Percentiles rank a stretch among this genome's conserved stretches.
Conservation (phyloP, 2,329 filamentous ascomycete species). For the Hypomyces perniciosus region DNA sequence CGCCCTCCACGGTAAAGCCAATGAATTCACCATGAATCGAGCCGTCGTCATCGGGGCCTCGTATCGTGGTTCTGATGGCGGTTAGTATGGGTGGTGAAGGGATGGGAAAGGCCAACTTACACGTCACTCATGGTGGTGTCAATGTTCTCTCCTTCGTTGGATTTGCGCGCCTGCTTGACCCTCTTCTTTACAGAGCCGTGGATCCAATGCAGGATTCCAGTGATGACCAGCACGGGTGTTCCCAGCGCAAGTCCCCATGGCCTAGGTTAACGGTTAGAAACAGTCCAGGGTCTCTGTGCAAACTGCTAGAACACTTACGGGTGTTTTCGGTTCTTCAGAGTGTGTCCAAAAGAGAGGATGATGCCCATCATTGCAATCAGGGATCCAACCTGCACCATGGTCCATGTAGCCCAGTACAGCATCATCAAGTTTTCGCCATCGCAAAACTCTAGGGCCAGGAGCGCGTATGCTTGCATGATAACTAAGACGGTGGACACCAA, state of each 20-base stretch:
- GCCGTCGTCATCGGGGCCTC: conserved; percentile 25
- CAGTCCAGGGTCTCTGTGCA: neutral
- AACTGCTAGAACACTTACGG: conserved; percentile 34
- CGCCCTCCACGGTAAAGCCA: conserved; percentile 40
- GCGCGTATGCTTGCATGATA: conserved; percentile 49
- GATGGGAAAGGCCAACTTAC: conserved; percentile 27
- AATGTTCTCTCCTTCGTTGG: conserved; percentile 19
- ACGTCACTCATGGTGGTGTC: conserved; percentile 38
- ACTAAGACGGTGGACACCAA: conserved; percentile 38
- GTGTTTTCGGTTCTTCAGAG: conserved; percentile 43
- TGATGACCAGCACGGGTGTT: conserved; percentile 54
- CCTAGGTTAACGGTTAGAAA: conserved; percentile 21
- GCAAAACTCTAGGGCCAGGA: conserved; percentile 52
- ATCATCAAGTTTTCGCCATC: conserved; percentile 55
- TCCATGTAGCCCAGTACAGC: conserved; percentile 57
- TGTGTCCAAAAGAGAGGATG: conserved; percentile 46
- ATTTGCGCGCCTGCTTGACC: conserved; percentile 27
- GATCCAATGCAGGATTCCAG: conserved; percentile 45
- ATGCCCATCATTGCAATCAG: conserved; percentile 54
- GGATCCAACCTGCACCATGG: conserved; percentile 52
- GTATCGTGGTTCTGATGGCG: conserved; percentile 24
- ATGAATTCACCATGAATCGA: conserved; percentile 32
- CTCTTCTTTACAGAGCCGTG: conserved; percentile 34
- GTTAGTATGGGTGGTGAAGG: conserved; percentile 11
- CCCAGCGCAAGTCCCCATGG: conserved; percentile 55